phyloP scores from a whole-genome alignment of 208 protist genomes.

The Acanthamoeba triangularis region DNA sequence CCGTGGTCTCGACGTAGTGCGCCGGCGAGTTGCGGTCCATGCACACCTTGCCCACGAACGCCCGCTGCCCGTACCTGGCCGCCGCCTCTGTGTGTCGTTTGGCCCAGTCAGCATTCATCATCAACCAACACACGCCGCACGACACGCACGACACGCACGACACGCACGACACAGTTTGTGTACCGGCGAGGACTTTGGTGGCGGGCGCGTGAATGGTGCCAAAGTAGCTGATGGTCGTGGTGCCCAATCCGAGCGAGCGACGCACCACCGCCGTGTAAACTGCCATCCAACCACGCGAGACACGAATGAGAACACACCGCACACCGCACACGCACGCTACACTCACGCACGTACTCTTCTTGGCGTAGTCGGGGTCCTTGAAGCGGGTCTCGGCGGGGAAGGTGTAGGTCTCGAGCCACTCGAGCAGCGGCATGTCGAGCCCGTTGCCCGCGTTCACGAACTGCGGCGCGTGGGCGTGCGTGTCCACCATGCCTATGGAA shows the following conservation, averaged over 20 bases:
- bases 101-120: no score
- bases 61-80: slow-evolving; percentile 86
- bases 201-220: slow-evolving; percentile 89
- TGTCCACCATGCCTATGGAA: slow-evolving; percentile 82
- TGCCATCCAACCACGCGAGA: background rate
- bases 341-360: background rate
- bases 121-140: background rate
- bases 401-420: slow-evolving; percentile 92
- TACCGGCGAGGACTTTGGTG: slow-evolving; percentile 84
- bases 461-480: slow-evolving; percentile 84
- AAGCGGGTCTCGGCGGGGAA: slow-evolving; percentile 89
- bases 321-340: no score
- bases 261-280: slow-evolving; percentile 68
- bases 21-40: slow-evolving; percentile 87
- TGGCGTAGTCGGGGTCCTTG: slow-evolving; percentile 83
- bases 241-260: slow-evolving; percentile 85
- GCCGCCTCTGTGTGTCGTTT: slow-evolving; percentile 72
- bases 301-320: background rate
- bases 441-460: slow-evolving; percentile 86
- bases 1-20: slow-evolving; percentile 89
- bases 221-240: slow-evolving; percentile 91
- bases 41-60: slow-evolving; percentile 90
- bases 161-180: background rate
- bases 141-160: background rate
- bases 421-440: slow-evolving; percentile 88